Conservation (phyloP, 1,284 basidiomycete species). For the Stygiomarasmius scandens region DNA sequence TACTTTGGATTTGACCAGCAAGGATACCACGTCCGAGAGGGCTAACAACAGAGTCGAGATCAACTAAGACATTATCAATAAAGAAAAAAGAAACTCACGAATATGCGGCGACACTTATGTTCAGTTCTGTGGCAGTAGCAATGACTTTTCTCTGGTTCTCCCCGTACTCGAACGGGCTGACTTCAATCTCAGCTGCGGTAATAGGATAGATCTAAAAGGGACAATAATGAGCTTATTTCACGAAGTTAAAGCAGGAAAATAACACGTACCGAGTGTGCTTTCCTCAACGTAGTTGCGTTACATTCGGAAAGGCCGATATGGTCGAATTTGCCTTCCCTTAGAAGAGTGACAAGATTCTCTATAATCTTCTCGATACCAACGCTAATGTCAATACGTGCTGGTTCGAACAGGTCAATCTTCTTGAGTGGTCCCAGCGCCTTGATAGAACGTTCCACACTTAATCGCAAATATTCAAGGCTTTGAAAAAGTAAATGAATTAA, state of each 20-base stretch:
- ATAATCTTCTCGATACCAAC: conserved; percentile 40
- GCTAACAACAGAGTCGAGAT: conserved; percentile 21
- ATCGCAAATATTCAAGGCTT: conserved; percentile 39
- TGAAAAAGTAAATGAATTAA: conserved; percentile 10
- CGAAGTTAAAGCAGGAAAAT: not conserved
- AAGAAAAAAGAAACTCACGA: not conserved
- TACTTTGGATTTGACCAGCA: conserved; percentile 48
- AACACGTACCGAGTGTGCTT: conserved; percentile 41
- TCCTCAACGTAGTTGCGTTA: conserved; percentile 49
- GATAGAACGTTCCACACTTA: conserved; percentile 41
- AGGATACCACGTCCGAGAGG: conserved; percentile 65
- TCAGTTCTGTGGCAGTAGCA: not conserved
- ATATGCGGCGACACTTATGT: not conserved
- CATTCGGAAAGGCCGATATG: conserved; percentile 59
- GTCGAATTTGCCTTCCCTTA: conserved; percentile 47
- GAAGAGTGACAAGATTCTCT: conserved; percentile 33
- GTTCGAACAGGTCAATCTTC: conserved; percentile 52
- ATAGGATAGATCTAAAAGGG: not conserved
- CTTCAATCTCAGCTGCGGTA: conserved; percentile 3
- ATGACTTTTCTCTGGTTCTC: conserved; percentile 5
- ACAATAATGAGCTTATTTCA: too few species aligned
- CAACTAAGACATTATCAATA: too few species aligned
- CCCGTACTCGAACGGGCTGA: conserved; percentile 5
- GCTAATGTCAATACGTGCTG: conserved; percentile 41
- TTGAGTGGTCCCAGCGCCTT: conserved; percentile 46